phyloP scores from a whole-genome alignment of 305 asterid genomes.

The Fraxinus ornus region DNA sequence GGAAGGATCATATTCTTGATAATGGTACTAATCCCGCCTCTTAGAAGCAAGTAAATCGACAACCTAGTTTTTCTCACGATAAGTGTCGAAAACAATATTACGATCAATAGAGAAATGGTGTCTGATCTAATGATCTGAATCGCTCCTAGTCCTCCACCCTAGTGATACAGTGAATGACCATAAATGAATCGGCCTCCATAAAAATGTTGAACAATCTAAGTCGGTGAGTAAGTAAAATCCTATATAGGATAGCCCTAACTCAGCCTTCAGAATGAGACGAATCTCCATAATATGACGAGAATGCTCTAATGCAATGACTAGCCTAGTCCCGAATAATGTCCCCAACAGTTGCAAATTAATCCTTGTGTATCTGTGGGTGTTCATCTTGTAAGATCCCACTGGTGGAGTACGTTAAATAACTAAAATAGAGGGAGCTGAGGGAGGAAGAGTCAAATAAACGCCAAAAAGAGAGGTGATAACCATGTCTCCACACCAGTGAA shows the following conservation, averaged over 20 bases:
- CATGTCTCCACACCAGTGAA: not conserved
- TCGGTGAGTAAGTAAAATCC: not conserved
- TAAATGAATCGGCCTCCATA: not conserved
- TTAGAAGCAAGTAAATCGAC: not conserved
- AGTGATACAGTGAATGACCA: not conserved
- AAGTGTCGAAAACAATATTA: not conserved
- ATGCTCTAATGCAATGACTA: not conserved
- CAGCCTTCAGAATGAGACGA: not conserved
- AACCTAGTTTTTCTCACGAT: not conserved
- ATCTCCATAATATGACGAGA: not conserved
- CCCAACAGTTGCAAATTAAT: not conserved
- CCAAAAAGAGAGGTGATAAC: not conserved
- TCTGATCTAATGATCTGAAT: not conserved
- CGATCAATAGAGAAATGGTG: not conserved
- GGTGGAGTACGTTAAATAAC: not conserved
- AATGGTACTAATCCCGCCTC: not conserved
- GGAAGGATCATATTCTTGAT: not conserved
- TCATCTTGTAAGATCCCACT: not conserved
- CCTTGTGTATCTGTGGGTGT: not conserved
- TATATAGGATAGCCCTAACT: not conserved
- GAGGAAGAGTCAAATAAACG: not conserved
- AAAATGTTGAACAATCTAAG: not conserved
- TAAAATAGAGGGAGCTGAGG: not conserved
- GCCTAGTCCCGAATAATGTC: not conserved
- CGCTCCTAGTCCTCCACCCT: not conserved